phyloP scores from a whole-genome alignment of 108 stramenopile species.

The Skeletonema tropicum region DNA sequence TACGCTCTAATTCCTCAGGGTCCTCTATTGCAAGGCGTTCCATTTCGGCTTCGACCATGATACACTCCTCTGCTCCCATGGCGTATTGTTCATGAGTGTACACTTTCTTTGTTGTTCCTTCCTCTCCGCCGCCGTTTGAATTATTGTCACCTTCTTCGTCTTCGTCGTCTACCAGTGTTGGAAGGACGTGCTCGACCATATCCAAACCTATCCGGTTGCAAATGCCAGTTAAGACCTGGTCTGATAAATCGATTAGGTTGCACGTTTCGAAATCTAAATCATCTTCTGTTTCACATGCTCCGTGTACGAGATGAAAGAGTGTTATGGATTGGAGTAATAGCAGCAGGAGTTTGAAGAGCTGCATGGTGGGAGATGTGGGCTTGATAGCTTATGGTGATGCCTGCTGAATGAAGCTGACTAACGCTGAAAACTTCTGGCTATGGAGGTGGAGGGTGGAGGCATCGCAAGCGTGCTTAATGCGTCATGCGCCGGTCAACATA shows the following conservation, averaged over 20 bases:
- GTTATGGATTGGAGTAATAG: neutral
- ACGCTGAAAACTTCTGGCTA: too few species aligned
- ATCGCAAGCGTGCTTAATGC: too few species aligned
- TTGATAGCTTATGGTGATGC: too few species aligned
- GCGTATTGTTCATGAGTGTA: slow-evolving; percentile 41
- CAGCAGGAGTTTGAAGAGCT: neutral
- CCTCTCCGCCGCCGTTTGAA: neutral
- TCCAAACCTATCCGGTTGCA: slow-evolving; percentile 50
- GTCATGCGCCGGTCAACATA: too few species aligned
- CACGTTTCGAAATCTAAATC: slow-evolving; percentile 41
- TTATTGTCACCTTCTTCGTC: neutral
- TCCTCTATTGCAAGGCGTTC: slow-evolving; percentile 28
- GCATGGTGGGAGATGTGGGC: neutral
- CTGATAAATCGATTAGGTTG: slow-evolving; percentile 26
- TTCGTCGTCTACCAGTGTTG: slow-evolving; percentile 22
- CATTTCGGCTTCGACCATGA: slow-evolving; percentile 49
- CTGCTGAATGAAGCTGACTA: too few species aligned
- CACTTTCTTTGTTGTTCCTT: neutral
- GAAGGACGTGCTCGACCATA: slow-evolving; percentile 37
- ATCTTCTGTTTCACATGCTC: slow-evolving; percentile 27
- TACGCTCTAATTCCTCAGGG: slow-evolving; percentile 23
- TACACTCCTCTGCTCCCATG: slow-evolving; percentile 43
- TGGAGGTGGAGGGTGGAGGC: too few species aligned
- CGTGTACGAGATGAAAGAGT: neutral
- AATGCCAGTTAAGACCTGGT: slow-evolving; percentile 31